A percentile compares a stretch with the other conserved stretches of the same genome.
These are phyloP conservation scores for Neocallimastix lanati DNA, from an alignment of 192 early-diverging fungal genomes.

Conservation along the genomic window DNA sequence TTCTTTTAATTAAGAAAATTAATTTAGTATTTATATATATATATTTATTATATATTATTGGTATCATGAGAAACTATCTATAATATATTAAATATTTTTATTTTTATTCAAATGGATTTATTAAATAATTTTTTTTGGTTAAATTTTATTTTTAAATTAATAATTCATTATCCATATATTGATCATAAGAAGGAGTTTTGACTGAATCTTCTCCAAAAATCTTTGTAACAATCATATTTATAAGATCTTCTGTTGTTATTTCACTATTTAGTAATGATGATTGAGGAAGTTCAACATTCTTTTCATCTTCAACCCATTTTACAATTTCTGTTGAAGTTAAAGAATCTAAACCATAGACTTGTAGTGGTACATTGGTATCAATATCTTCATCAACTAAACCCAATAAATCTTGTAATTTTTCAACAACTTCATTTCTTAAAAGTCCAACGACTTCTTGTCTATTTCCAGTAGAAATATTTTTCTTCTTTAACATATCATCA, in stretches of 20 bases:
- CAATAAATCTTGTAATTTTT: neutral
- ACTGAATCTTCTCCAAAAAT: neutral
- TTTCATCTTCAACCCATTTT: neutral
- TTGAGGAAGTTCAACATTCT: neutral
- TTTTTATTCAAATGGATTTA: no score
- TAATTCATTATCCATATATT: neutral
- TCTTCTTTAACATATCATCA: neutral
- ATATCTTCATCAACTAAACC: neutral
- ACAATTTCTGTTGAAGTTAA: neutral
- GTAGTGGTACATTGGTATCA: neutral
- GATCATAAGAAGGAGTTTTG: neutral
- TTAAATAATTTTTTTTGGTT: no score
- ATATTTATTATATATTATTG: no score
- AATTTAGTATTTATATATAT: no score
- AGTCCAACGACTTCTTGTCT: neutral
- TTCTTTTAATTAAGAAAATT: no score
- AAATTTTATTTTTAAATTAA: no score
- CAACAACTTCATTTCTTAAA: neutral
- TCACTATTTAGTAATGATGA: neutral
- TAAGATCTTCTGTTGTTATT: neutral
- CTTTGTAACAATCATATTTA: neutral
- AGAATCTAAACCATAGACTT: neutral
- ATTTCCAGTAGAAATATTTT: neutral
- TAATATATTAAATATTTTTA: no score
- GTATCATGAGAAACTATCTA: no score